Evolutionary conservation across 371 early-diverging fungal genomes (phyloP), one percentile per base, ranked within the genome.

Genomic region (Dinochytrium kinnereticum): DNA sequence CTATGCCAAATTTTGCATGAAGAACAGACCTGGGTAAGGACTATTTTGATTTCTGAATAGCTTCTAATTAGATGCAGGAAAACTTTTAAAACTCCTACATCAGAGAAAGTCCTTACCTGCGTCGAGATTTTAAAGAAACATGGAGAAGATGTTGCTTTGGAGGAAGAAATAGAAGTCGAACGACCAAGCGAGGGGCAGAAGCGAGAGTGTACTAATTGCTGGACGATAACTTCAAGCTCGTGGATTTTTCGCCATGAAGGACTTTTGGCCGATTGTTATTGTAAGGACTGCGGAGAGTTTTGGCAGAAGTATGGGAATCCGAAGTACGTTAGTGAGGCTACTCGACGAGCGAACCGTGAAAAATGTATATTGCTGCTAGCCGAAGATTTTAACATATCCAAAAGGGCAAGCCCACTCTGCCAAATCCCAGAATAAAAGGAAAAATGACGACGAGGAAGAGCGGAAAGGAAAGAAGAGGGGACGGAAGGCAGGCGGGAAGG

Each of bases 1-100:
- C 0, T 92, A 92, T 77, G 87, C 89, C 0, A 85, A 90, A 59
- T 92, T 90, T 82, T 91, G 91, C 64, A 88, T 87, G 55, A 85
- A 90, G 40, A 88, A 88, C 74, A 80, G 88, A 28, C 92, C 92
- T 28, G 84, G 88, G 89, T 89, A 86, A 70, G n/a, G 82, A 73
- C 17, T 2, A 34, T 34, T 49, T 21, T 21, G 33, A 50, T 65
- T 50, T 31, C 36, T 61, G 30, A 17, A 7, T 26, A 15, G 19
- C 26, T 19, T 70, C 61, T 65, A n/a, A 69, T 33, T 51, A 64
- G 38, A 17, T n/a, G n/a, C 65, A 87, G 85, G 73, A 86, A 88
- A 80, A 79, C 76, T 53, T 83, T 87, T 76, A 84, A 87, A 64
- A 59, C 31, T 7, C 49, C 30, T 19, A 72, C 69, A 21, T 19